These are phyloP conservation scores for Abrus pulchellus DNA, from an alignment of 306 rosid species.

Conservation along the genomic window DNA sequence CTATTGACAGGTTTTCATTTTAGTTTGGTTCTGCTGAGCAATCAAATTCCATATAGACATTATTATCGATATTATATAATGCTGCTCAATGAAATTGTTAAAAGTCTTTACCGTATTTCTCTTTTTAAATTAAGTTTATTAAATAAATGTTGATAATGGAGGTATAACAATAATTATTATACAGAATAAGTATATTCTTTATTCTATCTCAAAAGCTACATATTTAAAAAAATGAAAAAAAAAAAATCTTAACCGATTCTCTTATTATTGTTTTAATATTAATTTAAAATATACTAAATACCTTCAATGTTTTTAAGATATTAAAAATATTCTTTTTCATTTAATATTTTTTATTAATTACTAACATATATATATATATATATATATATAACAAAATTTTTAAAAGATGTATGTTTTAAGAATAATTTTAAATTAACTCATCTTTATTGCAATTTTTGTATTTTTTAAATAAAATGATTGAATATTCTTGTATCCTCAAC, in stretches of 20 bases:
- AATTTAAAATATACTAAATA: not conserved
- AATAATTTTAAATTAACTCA: not conserved
- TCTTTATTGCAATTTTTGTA: not conserved
- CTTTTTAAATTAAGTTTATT: not conserved
- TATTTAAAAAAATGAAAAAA: no score
- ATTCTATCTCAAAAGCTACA: not conserved
- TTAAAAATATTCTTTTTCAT: not conserved
- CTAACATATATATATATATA: not conserved
- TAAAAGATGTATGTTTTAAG: not conserved
- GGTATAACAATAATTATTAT: not conserved
- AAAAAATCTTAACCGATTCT: not conserved
- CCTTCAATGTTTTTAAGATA: not conserved
- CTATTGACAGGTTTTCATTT: no score
- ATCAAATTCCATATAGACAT: not conserved
- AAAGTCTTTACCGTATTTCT: not conserved
- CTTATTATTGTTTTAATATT: not conserved
- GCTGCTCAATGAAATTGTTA: not conserved
- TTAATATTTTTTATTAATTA: not conserved
- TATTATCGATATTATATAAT: not conserved
- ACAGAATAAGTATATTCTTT: not conserved
- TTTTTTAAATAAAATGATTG: not conserved
- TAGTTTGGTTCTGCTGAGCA: no score
- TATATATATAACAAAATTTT: not conserved
- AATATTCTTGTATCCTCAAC: not conserved
- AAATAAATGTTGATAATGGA: not conserved